Evolutionary conservation across 768 basidiomycete species (phyloP), one percentile per base, ranked within the genome.

Genomic region (Cantharellus cinnabarinus): DNA sequence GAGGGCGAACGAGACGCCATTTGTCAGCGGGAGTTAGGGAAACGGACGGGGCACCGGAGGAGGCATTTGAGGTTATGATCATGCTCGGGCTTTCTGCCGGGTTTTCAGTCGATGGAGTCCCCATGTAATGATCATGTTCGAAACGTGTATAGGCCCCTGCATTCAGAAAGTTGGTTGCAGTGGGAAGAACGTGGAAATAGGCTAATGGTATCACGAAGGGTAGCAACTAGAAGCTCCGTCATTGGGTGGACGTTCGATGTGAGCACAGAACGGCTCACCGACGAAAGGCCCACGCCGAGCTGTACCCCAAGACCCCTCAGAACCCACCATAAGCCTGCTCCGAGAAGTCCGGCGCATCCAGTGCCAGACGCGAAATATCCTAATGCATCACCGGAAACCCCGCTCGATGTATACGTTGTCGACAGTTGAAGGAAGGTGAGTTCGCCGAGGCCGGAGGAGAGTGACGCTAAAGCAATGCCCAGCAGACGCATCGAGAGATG

Each of bases 321-420:
- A 63, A 89, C 76, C 94, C 94, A 98, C 95, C 95, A 98, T 7
- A 95, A 66, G 44, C 85, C 84, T 0, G 94, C 90, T 4, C 94
- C 94, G 0, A 83, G 84, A 1, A 99, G 78, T 0, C 94, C 94
- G 0, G 94, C 94, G 3, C 85, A 89, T 1, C 94, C 94, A 0
- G 94, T 98, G 0, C 94, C 94, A 4, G 84, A 83, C 4, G 93
- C 83, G 69, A 97, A 99, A 66, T 90, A 95, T 3, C 94, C 90
- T 5, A 99, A 79, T 42, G 86, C 82, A 39, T 80, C 82, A 1
- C 86, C 85, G 3, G 79, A 81, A 42, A 83, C 67, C n/a, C 80
- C 78, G 20, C 20, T 29, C 1, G 76, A 72, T 1, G 82, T 82
- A 50, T 76, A 89, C 1, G 82, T 82, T 2, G 85, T 89, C 0